These are phyloP conservation scores for Globisporangium megalacanthum DNA, from an alignment of 352 stramenopile species.

Conservation along the genomic window DNA sequence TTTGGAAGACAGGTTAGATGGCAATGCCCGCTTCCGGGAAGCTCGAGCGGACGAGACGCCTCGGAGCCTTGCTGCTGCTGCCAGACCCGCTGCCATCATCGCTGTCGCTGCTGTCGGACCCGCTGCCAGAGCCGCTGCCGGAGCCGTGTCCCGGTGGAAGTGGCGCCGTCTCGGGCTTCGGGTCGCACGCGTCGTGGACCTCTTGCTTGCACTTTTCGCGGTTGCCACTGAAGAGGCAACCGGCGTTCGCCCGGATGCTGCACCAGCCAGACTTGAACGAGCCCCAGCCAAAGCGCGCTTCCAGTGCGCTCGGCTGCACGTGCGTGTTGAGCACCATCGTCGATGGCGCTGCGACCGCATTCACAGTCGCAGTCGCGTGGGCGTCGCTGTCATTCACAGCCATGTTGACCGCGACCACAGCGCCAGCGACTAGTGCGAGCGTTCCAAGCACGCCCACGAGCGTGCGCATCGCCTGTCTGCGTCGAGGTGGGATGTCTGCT, in stretches of 20 bases:
- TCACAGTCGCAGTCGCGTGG: neutral
- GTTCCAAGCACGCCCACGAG: conserved; percentile 12
- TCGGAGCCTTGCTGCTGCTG: neutral
- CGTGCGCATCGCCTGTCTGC: conserved; percentile 5
- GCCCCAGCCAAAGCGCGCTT: conserved; percentile 21
- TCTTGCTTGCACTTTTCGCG: conserved; percentile 24
- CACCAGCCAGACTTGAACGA: conserved; percentile 21
- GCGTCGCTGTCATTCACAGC: conserved; percentile 8
- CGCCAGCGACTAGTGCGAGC: conserved; percentile 13
- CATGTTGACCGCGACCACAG: conserved; percentile 21
- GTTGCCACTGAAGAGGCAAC: conserved; percentile 25
- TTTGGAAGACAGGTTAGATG: too few relatives aligned
- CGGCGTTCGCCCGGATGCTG: conserved; percentile 11
- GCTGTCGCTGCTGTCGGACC: neutral
- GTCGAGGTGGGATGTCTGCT: neutral
- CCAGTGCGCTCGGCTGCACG: conserved; percentile 7
- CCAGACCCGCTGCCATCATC: neutral
- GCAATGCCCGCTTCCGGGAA: neutral
- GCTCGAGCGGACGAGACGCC: neutral
- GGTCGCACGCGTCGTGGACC: conserved; percentile 12
- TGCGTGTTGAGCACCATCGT: conserved; percentile 11
- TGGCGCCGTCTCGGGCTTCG: conserved; percentile 2
- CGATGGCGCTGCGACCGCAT: neutral
- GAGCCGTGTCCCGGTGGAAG: neutral
- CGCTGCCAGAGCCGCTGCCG: conserved; percentile 9